These are phyloP conservation scores for bread wheat (Triticum aestivum) DNA, from an alignment of 176 grass and related monocot genomes.

Conservation along the genomic window IWGSC_CS_RefSeq_v2.1 NC_057801.1:89583772-89584271, in stretches of 20 bases:
- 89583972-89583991: background rate
- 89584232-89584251: background rate
- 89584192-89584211: slow-evolving; percentile 9
- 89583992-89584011: slow-evolving; percentile 15
- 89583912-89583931: background rate
- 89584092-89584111: slow-evolving; percentile 8
- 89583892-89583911: slow-evolving; percentile 6
- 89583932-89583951: background rate
- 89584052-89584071: background rate
- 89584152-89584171: background rate
- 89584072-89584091: background rate
- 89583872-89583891: slow-evolving; percentile 13
- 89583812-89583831: slow-evolving; percentile 12
- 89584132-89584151: background rate
- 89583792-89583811: slow-evolving; percentile 25
- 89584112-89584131: background rate
- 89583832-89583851: slow-evolving; percentile 1
- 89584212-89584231: background rate
- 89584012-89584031: slow-evolving; percentile 14
- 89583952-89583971: background rate
- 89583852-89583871: background rate
- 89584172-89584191: background rate
- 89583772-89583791: background rate
- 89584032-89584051: background rate
- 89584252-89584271: slow-evolving; percentile 20